These are phyloP conservation scores for Saturnispora diversa DNA, from an alignment of 805 yeast genomes.

Conservation along the genomic window DNA sequence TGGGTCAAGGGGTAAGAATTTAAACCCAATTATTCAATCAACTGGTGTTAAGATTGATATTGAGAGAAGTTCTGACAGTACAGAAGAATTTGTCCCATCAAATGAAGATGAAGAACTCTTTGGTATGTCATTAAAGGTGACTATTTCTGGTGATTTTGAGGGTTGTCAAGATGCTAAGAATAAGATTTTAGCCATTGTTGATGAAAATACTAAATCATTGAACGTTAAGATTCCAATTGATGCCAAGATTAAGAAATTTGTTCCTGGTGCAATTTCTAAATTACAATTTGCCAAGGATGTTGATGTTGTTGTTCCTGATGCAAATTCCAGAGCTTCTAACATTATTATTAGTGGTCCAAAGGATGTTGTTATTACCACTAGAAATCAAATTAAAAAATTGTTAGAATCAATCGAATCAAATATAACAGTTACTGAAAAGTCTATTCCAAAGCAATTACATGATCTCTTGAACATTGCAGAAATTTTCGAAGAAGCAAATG, in stretches of 20 bases:
- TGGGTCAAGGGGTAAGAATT: slow-evolving; percentile 78
- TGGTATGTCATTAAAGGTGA: slow-evolving; percentile 51
- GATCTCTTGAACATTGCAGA: slow-evolving; percentile 54
- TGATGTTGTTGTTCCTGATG: slow-evolving; percentile 25
- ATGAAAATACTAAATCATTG: slow-evolving; percentile 59
- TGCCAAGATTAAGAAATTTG: slow-evolving; percentile 38
- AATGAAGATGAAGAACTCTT: slow-evolving; percentile 47
- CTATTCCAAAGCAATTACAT: slow-evolving; percentile 63
- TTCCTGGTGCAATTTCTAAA: slow-evolving; percentile 27
- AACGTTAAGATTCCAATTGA: slow-evolving; percentile 42
- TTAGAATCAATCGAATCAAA: slow-evolving; percentile 38
- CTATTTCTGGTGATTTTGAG: slow-evolving; percentile 76
- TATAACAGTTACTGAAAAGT: slow-evolving; percentile 45
- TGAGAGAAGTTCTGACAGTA: slow-evolving; percentile 29
- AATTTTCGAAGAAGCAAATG: slow-evolving; percentile 46
- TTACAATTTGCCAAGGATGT: slow-evolving; percentile 21
- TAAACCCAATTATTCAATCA: slow-evolving; percentile 67
- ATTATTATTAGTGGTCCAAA: slow-evolving; percentile 65
- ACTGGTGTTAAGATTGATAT: slow-evolving; percentile 68
- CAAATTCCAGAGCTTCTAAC: slow-evolving; percentile 32
- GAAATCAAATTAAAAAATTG: slow-evolving; percentile 39
- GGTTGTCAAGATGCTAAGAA: slow-evolving; percentile 69
- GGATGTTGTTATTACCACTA: slow-evolving; percentile 50
- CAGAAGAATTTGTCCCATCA: slow-evolving; percentile 9
- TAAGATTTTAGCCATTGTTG: slow-evolving; percentile 63